phyloP scores from a whole-genome alignment of 352 stramenopile species.

The Phytophthora cactorum region DNA sequence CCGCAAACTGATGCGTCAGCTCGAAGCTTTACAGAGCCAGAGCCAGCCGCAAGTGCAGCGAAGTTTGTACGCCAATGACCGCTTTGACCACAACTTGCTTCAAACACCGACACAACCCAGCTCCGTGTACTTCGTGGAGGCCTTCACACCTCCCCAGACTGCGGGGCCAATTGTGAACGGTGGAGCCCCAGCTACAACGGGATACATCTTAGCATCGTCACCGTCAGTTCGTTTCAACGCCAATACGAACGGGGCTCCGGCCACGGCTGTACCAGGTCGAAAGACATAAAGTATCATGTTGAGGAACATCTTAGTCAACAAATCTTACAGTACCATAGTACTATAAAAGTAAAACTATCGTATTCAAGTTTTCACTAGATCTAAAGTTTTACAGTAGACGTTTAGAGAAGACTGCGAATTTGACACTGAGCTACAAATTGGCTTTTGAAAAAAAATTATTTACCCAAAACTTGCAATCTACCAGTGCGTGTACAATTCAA shows the following conservation, averaged over 20 bases:
- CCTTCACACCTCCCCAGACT: constrained; percentile 24
- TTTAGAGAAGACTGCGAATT: no score
- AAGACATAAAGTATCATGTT: constrained; percentile 21
- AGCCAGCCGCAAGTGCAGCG: constrained; percentile 40
- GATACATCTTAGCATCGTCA: constrained; percentile 32
- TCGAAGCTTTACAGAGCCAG: constrained; percentile 44
- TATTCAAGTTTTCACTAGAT: constrained; percentile 19
- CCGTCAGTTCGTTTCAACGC: constrained; percentile 27
- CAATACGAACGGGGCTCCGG: constrained; percentile 26
- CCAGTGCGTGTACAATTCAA: no score
- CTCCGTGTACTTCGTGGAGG: constrained; percentile 36
- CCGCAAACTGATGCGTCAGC: constrained; percentile 52
- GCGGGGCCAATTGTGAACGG: constrained; percentile 24
- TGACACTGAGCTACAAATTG: no score
- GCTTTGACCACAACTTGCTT: constrained; percentile 51
- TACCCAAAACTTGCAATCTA: no score
- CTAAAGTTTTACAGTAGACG: not conserved
- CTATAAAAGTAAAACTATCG: constrained; percentile 26
- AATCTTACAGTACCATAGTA: constrained; percentile 26
- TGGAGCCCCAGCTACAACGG: constrained; percentile 20
- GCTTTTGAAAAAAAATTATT: no score
- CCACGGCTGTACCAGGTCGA: constrained; percentile 14
- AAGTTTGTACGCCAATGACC: constrained; percentile 45
- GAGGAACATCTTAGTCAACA: constrained; percentile 18
- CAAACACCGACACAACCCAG: constrained; percentile 31